phyloP scores from a whole-genome alignment of 2,329 filamentous ascomycete species.

The Fusarium annulatum region DNA sequence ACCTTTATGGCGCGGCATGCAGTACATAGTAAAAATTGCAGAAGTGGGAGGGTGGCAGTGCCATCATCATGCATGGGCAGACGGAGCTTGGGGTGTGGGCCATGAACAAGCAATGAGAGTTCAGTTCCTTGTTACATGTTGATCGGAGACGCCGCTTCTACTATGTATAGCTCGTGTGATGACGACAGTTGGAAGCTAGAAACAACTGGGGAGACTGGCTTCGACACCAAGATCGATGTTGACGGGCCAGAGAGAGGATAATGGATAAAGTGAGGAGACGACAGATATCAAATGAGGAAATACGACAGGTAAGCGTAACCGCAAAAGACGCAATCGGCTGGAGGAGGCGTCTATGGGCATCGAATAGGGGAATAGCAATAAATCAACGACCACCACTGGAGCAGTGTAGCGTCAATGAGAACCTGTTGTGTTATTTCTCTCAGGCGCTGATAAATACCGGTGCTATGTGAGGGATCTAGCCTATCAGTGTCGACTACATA shows the following conservation, averaged over 20 bases:
- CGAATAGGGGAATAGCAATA: slow-evolving; percentile 9
- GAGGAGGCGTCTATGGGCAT: not conserved
- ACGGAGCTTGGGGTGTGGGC: slow-evolving; percentile 36
- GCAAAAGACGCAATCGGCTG: slow-evolving; percentile 7
- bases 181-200: not conserved
- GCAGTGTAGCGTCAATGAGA: slow-evolving; percentile 5
- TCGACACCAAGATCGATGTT: not conserved
- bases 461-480: not conserved
- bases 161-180: not conserved
- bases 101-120: slow-evolving; percentile 10
- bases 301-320: slow-evolving; percentile 7
- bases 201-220: not conserved
- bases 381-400: not conserved
- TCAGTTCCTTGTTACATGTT: slow-evolving; percentile 3
- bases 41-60: slow-evolving; percentile 38
- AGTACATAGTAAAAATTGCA: slow-evolving; percentile 17
- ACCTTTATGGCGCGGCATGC: not conserved
- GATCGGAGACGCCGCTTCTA: slow-evolving; percentile 1
- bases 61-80: slow-evolving; percentile 32
- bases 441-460: not conserved
- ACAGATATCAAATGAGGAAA: slow-evolving; percentile 14
- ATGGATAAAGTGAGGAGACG: slow-evolving; percentile 9
- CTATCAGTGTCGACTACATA: slow-evolving; percentile 7
- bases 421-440: slow-evolving; percentile 14
- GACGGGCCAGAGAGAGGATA: not conserved